phyloP scores from a whole-genome alignment of 163 green algal genomes.

The Scenedesmus sp. region DNA sequence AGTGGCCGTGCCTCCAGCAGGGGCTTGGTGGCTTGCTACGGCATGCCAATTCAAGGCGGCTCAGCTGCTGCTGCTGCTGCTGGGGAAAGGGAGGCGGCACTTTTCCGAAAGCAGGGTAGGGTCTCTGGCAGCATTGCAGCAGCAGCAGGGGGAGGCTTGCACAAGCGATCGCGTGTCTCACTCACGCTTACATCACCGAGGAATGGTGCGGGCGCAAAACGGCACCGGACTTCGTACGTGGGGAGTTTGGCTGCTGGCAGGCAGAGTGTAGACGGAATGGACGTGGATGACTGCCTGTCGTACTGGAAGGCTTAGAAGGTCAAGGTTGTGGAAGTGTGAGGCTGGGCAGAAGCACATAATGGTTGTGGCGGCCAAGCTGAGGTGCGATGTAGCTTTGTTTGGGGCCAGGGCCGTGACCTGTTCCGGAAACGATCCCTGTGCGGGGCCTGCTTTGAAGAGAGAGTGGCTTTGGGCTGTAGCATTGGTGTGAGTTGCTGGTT shows the following conservation, averaged over 20 bases:
- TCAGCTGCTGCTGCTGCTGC: background rate
- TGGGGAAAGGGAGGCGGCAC: background rate
- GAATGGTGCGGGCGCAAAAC: background rate
- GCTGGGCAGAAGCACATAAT: background rate
- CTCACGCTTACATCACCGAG: conserved; percentile 1
- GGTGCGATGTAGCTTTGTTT: no score
- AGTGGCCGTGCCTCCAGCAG: background rate
- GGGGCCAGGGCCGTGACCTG: no score
- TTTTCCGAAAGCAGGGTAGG: background rate
- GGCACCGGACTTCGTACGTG: conserved; percentile 13
- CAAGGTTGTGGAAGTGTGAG: background rate
- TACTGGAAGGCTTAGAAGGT: conserved; percentile 28
- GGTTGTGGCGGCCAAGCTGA: no score
- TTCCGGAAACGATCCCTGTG: no score
- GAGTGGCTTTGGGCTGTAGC: no score
- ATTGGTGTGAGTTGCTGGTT: no score
- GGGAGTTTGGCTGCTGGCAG: background rate
- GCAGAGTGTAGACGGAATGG: background rate
- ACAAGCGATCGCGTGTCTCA: background rate
- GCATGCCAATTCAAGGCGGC: background rate
- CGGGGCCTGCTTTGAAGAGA: no score
- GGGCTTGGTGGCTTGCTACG: background rate
- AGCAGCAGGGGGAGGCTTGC: background rate
- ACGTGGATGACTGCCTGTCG: conserved; percentile 35
- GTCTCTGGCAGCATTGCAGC: background rate